These are phyloP conservation scores for cucumber (Cucumis sativus) DNA, from an alignment of 306 rosid species.

Conservation along the genomic window Cucumber_9930_V3 NC_026657.2:33366001-33366500, in stretches of 20 bases:
- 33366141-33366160: neutral
- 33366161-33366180: neutral
- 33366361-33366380: neutral
- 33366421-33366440: too few species aligned
- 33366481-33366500: too few species aligned
- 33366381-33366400: neutral
- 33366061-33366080: constrained; percentile 74
- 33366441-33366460: too few species aligned
- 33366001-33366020: constrained; percentile 33
- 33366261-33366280: neutral
- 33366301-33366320: neutral
- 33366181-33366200: neutral
- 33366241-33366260: neutral
- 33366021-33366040: constrained; percentile 5
- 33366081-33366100: constrained; percentile 97
- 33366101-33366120: constrained; percentile 82
- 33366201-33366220: neutral
- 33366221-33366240: neutral
- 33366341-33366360: neutral
- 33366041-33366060: constrained; percentile 16
- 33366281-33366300: neutral
- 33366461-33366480: too few species aligned
- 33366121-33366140: constrained; percentile 44
- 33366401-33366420: neutral
- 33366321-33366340: neutral